Percentiles rank a stretch among this genome's conserved stretches.
These are phyloP conservation scores for Sistotremastrum niveocremeum DNA, from an alignment of 768 basidiomycete species.

Conservation along the genomic window DNA sequence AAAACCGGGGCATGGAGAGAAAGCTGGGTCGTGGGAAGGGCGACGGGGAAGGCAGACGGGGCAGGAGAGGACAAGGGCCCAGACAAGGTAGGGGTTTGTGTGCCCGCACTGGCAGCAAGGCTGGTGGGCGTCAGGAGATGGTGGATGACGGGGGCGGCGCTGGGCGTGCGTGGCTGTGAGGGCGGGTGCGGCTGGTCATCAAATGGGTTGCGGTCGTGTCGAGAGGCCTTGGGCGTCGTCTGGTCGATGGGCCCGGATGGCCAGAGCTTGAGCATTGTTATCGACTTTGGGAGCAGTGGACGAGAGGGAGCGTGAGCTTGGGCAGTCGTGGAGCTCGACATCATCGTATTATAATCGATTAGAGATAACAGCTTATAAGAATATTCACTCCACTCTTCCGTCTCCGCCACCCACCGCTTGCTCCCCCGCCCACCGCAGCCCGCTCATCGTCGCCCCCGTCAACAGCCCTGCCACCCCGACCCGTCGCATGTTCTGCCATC, in stretches of 20 bases:
- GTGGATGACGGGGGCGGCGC: constrained; percentile 2
- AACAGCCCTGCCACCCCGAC: constrained; percentile 41
- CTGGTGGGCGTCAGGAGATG: constrained; percentile 7
- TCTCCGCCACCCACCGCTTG: constrained; percentile 12
- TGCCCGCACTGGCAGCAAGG: constrained; percentile 2
- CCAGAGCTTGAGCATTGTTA: constrained; percentile 57
- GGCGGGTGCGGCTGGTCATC: constrained; percentile 28
- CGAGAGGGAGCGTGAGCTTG: constrained; percentile 12
- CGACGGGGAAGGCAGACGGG: constrained; percentile 33
- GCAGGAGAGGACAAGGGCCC: background rate
- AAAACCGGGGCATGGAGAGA: constrained; percentile 80
- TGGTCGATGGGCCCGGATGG: constrained; percentile 36
- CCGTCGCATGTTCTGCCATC: constrained; percentile 33
- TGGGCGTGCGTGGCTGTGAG: constrained; percentile 3
- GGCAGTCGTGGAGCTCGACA: constrained; percentile 14
- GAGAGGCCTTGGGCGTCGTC: constrained; percentile 44
- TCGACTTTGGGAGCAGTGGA: constrained; percentile 15
- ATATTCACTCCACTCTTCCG: background rate
- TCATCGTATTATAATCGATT: constrained; percentile 1
- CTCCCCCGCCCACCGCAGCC: constrained; percentile 25
- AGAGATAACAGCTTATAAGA: background rate
- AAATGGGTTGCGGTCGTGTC: constrained; percentile 49
- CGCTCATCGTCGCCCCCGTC: constrained; percentile 40
- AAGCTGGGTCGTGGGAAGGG: constrained; percentile 43
- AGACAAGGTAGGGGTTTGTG: too few species aligned